A percentile compares a stretch with the other conserved stretches of the same genome.
phyloP scores from a whole-genome alignment of 2,329 filamentous ascomycete genomes.

The Fonsecaea pedrosoi region DNA sequence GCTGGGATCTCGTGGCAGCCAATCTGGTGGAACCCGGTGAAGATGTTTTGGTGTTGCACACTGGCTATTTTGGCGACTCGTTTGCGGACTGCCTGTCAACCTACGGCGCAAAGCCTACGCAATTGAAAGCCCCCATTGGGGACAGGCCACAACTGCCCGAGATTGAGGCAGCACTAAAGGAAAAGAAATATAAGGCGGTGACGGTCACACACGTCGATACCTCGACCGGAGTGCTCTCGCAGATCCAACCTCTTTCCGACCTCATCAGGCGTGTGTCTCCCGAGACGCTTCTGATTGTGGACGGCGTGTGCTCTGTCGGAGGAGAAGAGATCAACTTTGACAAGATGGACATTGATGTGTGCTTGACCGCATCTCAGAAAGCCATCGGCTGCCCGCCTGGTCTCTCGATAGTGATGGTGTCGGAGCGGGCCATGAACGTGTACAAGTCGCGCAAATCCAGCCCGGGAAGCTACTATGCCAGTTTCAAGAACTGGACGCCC shows the following conservation, averaged over 20 bases:
- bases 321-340: conserved; percentile 97
- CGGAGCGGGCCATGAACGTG: conserved; percentile 80
- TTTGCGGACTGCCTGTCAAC: conserved; percentile 91
- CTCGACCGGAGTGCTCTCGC: conserved; percentile 91
- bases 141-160: conserved; percentile 84
- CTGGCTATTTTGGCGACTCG: conserved; percentile 94
- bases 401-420: conserved; percentile 92
- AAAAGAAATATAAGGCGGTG: conserved; percentile 91
- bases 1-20: conserved; percentile 95
- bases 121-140: conserved; percentile 87
- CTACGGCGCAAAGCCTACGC: conserved; percentile 88
- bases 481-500: conserved; percentile 95
- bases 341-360: conserved; percentile 89
- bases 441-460: conserved; percentile 82
- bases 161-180: conserved; percentile 84
- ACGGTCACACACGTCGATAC: conserved; percentile 98
- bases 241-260: conserved; percentile 82
- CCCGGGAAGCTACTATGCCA: conserved; percentile 89
- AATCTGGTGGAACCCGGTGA: conserved; percentile 91
- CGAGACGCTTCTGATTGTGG: conserved; percentile 87
- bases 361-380: conserved; percentile 95
- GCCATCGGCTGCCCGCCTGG: conserved; percentile 95
- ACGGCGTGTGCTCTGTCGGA: conserved; percentile 96
- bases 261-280: conserved; percentile 86
- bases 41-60: conserved; percentile 89